Evolutionary conservation across 2,329 filamentous ascomycete species (phyloP), one percentile per base, ranked within the genome.

Genomic region (Arthrinium puccinioides): DNA sequence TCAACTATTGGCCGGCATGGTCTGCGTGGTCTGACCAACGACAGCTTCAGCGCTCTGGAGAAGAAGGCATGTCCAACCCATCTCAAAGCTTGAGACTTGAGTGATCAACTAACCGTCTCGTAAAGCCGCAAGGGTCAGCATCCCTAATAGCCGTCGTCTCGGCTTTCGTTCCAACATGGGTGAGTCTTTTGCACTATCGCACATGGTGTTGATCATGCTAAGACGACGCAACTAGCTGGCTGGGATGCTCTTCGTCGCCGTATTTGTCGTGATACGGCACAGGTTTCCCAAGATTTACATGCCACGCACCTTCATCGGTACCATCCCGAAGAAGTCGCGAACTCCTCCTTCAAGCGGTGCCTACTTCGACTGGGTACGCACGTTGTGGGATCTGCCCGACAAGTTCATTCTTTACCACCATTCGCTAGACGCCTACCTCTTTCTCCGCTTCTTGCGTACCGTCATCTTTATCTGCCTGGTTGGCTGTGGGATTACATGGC

Each of bases 371-470:
- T 56, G 52, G 52, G 21, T 53, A 11, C 45, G 43, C 37, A 50
- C 47, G 5, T 48, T 55, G 51, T 40, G 47, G 30, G 23, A 36
- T 7, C 23, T 36, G 11, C 33, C 33, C 6, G 89, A 96, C 59
- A 79, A 79, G 41, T 92, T 87, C 51, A 74, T 88, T 19, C 74
- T 96, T 27, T 84, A 89, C 48, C 87, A 94, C 60, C 84, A 88
- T 57, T 88, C 87, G 3, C 74, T 97, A 45, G 90, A 97, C 57
- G 81, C 84, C 21, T 97, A 88, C 57, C 76, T 96, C 19, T 87
- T 94, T 53, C 73, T 96, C 31, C 85, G 89, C 30, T 94, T 88
- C 55, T 68, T 97, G 42, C 84, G 87, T 52, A 77, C 92, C 37
- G 67, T 82, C 20, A 76, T 82, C 38, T 72, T 84, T 48, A 84